Conservation (phyloP, 148 eudicot genomes). For the Rhododendron kiyosumense region DNA sequence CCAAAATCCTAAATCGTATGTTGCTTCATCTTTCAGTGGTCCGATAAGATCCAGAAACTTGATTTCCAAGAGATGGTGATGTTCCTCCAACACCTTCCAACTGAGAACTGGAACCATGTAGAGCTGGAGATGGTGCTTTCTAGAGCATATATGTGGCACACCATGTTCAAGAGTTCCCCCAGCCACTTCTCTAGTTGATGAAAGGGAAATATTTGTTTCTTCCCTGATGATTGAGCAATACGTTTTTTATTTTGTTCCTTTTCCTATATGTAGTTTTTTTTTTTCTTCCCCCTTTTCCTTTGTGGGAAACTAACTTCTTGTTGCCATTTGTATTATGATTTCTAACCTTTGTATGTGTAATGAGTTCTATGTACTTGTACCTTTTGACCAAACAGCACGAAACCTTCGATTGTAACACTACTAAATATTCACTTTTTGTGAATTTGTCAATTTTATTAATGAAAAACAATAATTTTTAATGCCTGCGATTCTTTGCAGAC, state of each 20-base stretch:
- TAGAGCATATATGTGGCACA: constrained; percentile 93
- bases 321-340: not conserved
- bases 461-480: not conserved
- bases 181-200: constrained; percentile 76
- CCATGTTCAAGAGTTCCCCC: constrained; percentile 87
- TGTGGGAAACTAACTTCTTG: not conserved
- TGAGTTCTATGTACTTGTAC: not conserved
- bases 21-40: constrained; percentile 57
- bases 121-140: constrained; percentile 97
- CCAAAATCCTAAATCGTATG: not conserved
- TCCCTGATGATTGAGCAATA: not conserved
- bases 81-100: constrained; percentile 95
- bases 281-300: too few species aligned
- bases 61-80: constrained; percentile 98
- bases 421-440: not conserved
- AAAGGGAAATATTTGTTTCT: not conserved
- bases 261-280: not conserved
- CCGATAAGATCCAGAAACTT: constrained; percentile 75
- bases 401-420: not conserved
- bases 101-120: constrained; percentile 70
- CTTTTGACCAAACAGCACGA: not conserved
- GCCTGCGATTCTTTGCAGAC: not conserved
- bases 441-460: not conserved
- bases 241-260: not conserved
- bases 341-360: not conserved